Conservation (phyloP, 2,329 filamentous ascomycete species). For the Ilyonectria robusta region DNA sequence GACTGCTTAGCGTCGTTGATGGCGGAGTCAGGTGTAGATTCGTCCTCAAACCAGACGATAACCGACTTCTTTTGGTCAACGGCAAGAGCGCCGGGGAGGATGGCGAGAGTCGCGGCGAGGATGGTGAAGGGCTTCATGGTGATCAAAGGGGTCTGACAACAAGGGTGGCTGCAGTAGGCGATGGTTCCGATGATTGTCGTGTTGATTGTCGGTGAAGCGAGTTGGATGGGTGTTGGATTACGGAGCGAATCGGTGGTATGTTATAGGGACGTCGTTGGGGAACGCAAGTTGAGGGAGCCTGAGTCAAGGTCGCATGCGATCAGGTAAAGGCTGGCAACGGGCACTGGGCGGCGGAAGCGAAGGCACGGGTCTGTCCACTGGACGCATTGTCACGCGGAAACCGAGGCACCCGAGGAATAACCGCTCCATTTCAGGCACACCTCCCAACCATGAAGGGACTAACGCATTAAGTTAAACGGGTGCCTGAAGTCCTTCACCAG, state of each 20-base stretch:
- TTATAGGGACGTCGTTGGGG: background rate
- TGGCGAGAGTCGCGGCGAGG: constrained; percentile 69
- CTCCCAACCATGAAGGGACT: constrained; percentile 2
- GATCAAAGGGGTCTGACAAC: constrained; percentile 27
- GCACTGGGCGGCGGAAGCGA: constrained; percentile 9
- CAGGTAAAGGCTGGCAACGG: constrained; percentile 2
- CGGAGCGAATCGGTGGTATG: background rate
- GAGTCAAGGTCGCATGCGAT: constrained; percentile 16
- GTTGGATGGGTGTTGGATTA: background rate
- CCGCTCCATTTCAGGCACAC: constrained; percentile 2
- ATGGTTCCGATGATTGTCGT: constrained; percentile 9
- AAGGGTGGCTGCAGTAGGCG: background rate
- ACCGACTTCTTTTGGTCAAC: constrained; percentile 80
- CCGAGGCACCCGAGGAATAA: constrained; percentile 24
- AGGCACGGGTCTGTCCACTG: constrained; percentile 12
- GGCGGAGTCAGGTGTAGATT: constrained; percentile 74
- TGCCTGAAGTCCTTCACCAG: background rate
- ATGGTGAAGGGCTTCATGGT: constrained; percentile 75
- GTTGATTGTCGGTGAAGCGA: background rate
- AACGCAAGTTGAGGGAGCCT: background rate
- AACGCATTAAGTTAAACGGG: background rate
- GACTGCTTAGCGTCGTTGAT: constrained; percentile 80
- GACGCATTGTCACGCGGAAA: constrained; percentile 22
- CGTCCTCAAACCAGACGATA: constrained; percentile 82
- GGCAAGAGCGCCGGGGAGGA: constrained; percentile 71